Percentiles rank a stretch among this genome's conserved stretches.
Evolutionary conservation across 202 grass and related monocot genomes (phyloP).

Genomic region (Brachypodium distachyon): DNA sequence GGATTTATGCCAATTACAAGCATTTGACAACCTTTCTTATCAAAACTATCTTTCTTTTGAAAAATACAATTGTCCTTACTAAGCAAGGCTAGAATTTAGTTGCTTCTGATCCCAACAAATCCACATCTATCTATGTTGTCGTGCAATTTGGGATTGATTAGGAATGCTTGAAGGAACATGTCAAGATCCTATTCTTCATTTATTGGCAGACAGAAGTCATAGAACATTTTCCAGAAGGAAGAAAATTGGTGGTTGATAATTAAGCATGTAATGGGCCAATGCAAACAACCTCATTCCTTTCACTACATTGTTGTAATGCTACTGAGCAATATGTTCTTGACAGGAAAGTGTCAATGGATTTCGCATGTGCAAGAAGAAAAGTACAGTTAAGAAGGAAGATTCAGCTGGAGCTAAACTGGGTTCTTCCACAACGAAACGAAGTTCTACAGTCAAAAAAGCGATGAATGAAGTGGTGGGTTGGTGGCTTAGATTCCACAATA

Average conservation of each 20-base stretch:
- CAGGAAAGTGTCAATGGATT: conserved; percentile 57
- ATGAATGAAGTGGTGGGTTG: neutral
- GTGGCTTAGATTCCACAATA: neutral
- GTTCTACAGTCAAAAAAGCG: conserved; percentile 28
- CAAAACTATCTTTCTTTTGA: neutral
- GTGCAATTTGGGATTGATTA: neutral
- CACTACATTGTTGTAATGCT: neutral
- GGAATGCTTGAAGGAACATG: too few species aligned
- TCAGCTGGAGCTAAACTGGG: conserved; percentile 10
- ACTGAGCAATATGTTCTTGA: neutral
- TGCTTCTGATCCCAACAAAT: neutral
- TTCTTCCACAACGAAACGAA: conserved; percentile 3
- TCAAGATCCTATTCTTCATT: neutral
- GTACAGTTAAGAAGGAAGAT: conserved; percentile 28
- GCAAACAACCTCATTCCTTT: neutral
- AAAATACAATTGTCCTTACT: neutral
- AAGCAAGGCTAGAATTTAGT: neutral
- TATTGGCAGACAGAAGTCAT: neutral
- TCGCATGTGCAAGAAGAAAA: conserved; percentile 35
- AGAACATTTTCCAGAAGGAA: too few species aligned
- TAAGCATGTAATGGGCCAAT: neutral
- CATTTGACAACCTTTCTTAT: neutral
- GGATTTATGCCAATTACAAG: neutral
- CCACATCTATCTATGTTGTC: neutral
- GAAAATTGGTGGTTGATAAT: neutral